Conservation (phyloP, 2,329 filamentous ascomycete species). For the Alternaria gansuensis region DNA sequence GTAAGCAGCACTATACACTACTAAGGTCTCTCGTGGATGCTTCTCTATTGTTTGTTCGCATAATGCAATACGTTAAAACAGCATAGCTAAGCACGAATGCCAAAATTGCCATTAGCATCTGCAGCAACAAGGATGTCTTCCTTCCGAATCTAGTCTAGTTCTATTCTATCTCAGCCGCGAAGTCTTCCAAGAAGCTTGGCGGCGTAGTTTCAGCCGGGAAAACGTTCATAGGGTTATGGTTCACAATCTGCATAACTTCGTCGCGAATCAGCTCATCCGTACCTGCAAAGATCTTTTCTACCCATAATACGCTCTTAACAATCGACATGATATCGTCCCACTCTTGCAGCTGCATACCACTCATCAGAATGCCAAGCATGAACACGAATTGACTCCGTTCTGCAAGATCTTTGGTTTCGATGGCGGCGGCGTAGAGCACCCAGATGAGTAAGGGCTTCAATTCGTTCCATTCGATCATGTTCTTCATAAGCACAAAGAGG, state of each 20-base stretch:
- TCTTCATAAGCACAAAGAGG: slow-evolving; percentile 29
- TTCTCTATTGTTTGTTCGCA: no score
- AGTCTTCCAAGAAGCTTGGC: slow-evolving; percentile 11
- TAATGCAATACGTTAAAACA: not conserved
- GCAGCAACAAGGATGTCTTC: slow-evolving; percentile 25
- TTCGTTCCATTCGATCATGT: slow-evolving; percentile 41
- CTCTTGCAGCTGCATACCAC: slow-evolving; percentile 28
- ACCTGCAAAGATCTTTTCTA: slow-evolving; percentile 37
- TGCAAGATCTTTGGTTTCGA: slow-evolving; percentile 36
- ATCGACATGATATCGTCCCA: slow-evolving; percentile 39
- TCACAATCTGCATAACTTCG: slow-evolving; percentile 38
- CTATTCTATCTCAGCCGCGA: slow-evolving; percentile 19
- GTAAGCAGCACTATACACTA: not conserved
- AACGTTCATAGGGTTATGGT: slow-evolving; percentile 17
- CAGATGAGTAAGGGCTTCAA: slow-evolving; percentile 42
- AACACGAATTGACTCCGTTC: slow-evolving; percentile 41
- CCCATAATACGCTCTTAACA: slow-evolving; percentile 44
- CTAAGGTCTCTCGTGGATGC: no score
- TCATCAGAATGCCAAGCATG: slow-evolving; percentile 41
- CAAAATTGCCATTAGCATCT: slow-evolving; percentile 5
- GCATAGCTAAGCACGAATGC: not conserved
- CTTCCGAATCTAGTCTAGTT: slow-evolving; percentile 24
- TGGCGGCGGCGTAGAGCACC: slow-evolving; percentile 40
- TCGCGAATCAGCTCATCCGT: slow-evolving; percentile 38
- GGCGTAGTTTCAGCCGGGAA: slow-evolving; percentile 11